Evolutionary conservation across 768 basidiomycete species (phyloP).

Genomic region (Collybia mongolica): DNA sequence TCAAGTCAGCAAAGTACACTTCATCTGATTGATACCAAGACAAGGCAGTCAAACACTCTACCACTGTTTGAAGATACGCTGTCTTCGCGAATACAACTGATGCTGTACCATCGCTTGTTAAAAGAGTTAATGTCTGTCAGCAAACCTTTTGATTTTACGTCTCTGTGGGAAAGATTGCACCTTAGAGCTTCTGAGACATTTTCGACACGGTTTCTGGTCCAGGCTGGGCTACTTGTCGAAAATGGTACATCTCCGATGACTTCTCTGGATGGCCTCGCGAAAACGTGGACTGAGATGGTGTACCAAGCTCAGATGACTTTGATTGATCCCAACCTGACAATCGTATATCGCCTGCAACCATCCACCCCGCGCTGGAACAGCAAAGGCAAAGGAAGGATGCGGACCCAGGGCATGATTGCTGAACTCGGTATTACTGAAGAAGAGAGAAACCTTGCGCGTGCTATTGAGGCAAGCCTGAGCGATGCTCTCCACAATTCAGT

Average conservation of each 20-base stretch:
- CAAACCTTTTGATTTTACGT: slow-evolving; percentile 48
- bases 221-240: slow-evolving; percentile 31
- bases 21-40: slow-evolving; percentile 68
- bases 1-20: slow-evolving; percentile 24
- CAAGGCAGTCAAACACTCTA: slow-evolving; percentile 46
- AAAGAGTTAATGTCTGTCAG: slow-evolving; percentile 42
- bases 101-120: slow-evolving; percentile 74
- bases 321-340: slow-evolving; percentile 40
- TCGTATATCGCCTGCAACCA: slow-evolving; percentile 51
- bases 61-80: slow-evolving; percentile 60
- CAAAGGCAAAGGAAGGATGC: slow-evolving; percentile 15
- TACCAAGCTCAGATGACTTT: slow-evolving; percentile 23
- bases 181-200: slow-evolving; percentile 44
- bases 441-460: slow-evolving; percentile 40
- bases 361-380: slow-evolving; percentile 10
- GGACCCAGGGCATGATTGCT: background rate
- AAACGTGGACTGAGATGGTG: slow-evolving; percentile 28
- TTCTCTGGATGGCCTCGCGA: slow-evolving; percentile 39
- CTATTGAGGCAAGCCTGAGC: slow-evolving; percentile 45
- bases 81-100: slow-evolving; percentile 67
- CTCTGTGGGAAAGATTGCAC: slow-evolving; percentile 48
- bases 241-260: slow-evolving; percentile 15
- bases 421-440: slow-evolving; percentile 23
- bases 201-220: slow-evolving; percentile 48
- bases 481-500: slow-evolving; percentile 13